Evolutionary conservation across 1,139 yeast genomes (phyloP).

Genomic region (Geotrichum carabidarum): DNA sequence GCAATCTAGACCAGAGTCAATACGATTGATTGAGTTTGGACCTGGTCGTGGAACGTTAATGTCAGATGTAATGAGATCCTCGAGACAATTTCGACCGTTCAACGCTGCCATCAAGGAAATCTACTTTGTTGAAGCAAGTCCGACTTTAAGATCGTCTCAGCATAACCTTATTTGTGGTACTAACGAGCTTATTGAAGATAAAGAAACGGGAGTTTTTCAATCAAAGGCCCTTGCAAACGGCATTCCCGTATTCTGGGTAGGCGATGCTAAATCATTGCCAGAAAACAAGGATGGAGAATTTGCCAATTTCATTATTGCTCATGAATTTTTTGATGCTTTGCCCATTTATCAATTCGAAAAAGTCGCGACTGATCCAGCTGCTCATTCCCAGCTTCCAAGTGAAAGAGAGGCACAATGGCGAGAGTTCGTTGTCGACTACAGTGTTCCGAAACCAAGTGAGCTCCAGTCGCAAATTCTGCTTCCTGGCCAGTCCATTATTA

Average conservation of each 20-base stretch:
- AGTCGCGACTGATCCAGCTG: conserved; percentile 37
- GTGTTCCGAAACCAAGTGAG: conserved; percentile 23
- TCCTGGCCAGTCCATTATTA: conserved; percentile 31
- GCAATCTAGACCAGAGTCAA: conserved; percentile 48
- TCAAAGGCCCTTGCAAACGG: conserved; percentile 46
- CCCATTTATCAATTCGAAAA: conserved; percentile 69
- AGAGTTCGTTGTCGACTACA: conserved; percentile 63
- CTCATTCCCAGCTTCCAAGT: conserved; percentile 13
- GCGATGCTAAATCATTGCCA: conserved; percentile 55
- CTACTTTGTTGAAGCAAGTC: conserved; percentile 68
- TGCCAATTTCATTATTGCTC: conserved; percentile 69
- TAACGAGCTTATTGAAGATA: conserved; percentile 24
- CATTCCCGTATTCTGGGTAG: conserved; percentile 60
- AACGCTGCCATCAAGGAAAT: conserved; percentile 39
- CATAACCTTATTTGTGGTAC: conserved; percentile 47
- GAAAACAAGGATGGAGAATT: conserved; percentile 32
- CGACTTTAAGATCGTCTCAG: conserved; percentile 57
- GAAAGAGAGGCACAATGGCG: conserved; percentile 58
- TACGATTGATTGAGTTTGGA: conserved; percentile 75
- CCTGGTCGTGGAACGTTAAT: conserved; percentile 83
- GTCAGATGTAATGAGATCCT: conserved; percentile 51
- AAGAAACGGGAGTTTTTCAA: conserved; percentile 37
- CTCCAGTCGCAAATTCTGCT: conserved; percentile 25
- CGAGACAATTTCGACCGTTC: conserved; percentile 31
- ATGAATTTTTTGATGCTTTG: conserved; percentile 82